Conservation (phyloP, 495 filamentous ascomycete species). For the Elasticomyces elasticus region DNA sequence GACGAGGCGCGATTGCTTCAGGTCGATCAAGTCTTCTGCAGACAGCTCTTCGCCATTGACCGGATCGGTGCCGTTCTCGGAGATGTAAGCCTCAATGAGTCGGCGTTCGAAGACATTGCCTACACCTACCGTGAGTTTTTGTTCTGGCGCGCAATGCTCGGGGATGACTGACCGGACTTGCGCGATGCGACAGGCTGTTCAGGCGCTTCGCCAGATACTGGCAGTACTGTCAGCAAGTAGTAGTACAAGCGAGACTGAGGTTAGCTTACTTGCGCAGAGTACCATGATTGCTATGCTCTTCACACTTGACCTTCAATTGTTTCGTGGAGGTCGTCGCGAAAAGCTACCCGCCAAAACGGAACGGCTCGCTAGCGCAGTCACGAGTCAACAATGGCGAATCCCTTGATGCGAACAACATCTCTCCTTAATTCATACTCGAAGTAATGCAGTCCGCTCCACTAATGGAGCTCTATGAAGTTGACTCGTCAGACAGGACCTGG, state of each 20-base stretch:
- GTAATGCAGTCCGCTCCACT: too few species aligned
- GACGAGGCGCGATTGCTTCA: conserved; percentile 72
- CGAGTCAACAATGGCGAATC: too few species aligned
- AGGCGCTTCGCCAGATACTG: conserved; percentile 95
- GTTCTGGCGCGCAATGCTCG: not conserved
- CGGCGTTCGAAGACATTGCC: conserved; percentile 90
- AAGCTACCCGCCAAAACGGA: too few species aligned
- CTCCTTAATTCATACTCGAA: too few species aligned
- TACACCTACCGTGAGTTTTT: conserved; percentile 27
- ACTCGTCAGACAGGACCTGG: too few species aligned
- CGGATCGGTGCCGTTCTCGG: conserved; percentile 89
- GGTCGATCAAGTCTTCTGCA: conserved; percentile 72
- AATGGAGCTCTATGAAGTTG: too few species aligned
- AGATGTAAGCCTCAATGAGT: conserved; percentile 86
- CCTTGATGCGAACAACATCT: too few species aligned
- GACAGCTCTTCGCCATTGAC: conserved; percentile 84
- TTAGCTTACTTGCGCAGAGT: conserved; percentile 14
- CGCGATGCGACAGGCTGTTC: conserved; percentile 88
- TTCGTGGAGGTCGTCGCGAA: too few species aligned
- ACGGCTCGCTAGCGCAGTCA: too few species aligned
- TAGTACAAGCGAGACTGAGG: not conserved
- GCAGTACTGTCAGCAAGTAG: not conserved
- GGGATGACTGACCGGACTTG: conserved; percentile 63
- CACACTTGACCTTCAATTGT: too few species aligned
- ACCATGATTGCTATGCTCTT: not conserved